Percentiles rank a stretch among this genome's conserved stretches.
phyloP scores from a whole-genome alignment of 2,329 filamentous ascomycete genomes.

The Neofusicoccum ribis region DNA sequence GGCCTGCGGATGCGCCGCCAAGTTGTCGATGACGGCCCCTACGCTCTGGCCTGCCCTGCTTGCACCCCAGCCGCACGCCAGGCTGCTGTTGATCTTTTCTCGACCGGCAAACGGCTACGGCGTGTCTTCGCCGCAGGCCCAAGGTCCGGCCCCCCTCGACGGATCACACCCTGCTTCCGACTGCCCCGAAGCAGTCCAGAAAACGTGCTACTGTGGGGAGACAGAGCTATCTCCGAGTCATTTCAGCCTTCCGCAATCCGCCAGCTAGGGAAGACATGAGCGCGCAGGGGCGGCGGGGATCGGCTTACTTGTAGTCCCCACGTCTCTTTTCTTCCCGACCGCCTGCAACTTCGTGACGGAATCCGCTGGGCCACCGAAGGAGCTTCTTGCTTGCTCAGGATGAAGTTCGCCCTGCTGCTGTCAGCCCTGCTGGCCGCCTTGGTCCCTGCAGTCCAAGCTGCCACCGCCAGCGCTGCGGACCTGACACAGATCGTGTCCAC shows the following conservation, averaged over 20 bases:
- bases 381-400: not conserved
- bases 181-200: not conserved
- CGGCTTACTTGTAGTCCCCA: not conserved
- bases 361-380: not conserved
- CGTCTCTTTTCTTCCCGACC: not conserved
- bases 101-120: not conserved
- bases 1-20: not conserved
- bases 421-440: constrained; percentile 1
- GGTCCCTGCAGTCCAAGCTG: constrained; percentile 3
- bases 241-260: not conserved
- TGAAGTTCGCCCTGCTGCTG: constrained; percentile 1
- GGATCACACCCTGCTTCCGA: not conserved
- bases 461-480: not conserved
- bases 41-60: not conserved
- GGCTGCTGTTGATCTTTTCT: not conserved
- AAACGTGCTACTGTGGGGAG: not conserved
- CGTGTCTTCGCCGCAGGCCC: not conserved
- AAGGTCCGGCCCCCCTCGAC: not conserved
- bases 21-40: not conserved
- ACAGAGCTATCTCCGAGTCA: not conserved
- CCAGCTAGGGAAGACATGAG: not conserved
- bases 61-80: not conserved
- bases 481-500: not conserved
- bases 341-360: not conserved
- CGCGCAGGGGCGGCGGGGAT: constrained; percentile 1